A percentile compares a stretch with the other conserved stretches of the same genome.
phyloP scores from a whole-genome alignment of 306 rosid species.

The Elaeagnus macrophylla region DNA sequence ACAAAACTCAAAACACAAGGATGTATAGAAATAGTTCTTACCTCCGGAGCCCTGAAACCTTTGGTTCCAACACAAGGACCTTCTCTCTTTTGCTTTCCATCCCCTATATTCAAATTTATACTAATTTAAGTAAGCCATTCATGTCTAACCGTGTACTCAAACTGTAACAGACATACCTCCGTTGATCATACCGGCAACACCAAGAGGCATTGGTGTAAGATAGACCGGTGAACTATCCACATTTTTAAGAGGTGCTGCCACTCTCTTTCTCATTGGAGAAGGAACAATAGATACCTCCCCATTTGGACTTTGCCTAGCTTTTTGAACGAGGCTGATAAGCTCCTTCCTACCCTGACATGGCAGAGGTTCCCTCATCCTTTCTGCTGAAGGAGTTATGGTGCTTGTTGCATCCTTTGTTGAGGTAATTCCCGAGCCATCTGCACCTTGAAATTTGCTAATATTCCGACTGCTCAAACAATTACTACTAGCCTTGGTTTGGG shows the following conservation, averaged over 20 bases:
- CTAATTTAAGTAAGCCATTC: neutral
- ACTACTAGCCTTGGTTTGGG: conserved; percentile 20
- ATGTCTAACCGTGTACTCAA: conserved; percentile 3
- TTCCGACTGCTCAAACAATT: conserved; percentile 20
- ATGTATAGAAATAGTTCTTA: conserved; percentile 6
- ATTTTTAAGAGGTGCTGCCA: conserved; percentile 47
- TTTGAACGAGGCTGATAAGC: conserved; percentile 45
- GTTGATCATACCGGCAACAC: conserved; percentile 29
- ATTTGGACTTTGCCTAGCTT: conserved; percentile 36
- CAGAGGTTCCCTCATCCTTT: conserved; percentile 49
- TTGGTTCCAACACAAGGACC: conserved; percentile 75
- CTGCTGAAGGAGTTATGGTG: conserved; percentile 45
- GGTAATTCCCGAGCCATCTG: conserved; percentile 58
- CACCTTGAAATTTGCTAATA: conserved; percentile 47
- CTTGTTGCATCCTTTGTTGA: conserved; percentile 51
- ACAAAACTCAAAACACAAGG: too few relatives aligned
- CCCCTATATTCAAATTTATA: conserved; percentile 29
- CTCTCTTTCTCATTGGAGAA: conserved; percentile 57
- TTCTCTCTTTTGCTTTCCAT: conserved; percentile 48
- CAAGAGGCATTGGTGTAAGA: conserved; percentile 53
- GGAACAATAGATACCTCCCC: conserved; percentile 33
- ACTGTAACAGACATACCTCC: conserved; percentile 34
- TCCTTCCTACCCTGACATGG: conserved; percentile 64
- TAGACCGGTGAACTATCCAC: conserved; percentile 29
- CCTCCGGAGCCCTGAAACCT: conserved; percentile 86